Conservation (phyloP, 2,329 filamentous ascomycete genomes). For the Phoma sp. region DNA sequence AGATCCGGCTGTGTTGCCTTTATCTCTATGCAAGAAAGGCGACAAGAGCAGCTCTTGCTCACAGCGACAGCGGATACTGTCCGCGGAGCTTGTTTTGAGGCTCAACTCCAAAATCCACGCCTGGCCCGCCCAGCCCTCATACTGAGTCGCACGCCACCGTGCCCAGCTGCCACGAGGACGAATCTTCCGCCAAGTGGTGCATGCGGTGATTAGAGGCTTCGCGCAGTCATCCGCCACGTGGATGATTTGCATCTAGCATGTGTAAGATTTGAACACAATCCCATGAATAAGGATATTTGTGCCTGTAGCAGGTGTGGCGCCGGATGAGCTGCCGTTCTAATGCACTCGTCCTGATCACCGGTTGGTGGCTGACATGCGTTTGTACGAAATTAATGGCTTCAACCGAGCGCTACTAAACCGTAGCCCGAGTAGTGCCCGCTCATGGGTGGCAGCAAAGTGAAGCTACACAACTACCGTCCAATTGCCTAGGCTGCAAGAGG, state of each 20-base stretch:
- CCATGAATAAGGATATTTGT: conserved; percentile 1
- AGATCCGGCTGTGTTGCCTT: conserved; percentile 11
- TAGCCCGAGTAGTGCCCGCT: conserved; percentile 25
- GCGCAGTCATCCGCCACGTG: conserved; percentile 15
- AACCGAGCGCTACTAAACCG: conserved; percentile 9
- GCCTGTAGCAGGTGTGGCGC: conserved; percentile 13
- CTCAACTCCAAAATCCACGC: conserved; percentile 11
- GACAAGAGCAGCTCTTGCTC: conserved; percentile 1
- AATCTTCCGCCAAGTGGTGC: conserved; percentile 4
- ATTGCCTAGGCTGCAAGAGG: conserved; percentile 23
- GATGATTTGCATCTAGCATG: conserved; percentile 5
- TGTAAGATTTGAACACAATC: conserved; percentile 1
- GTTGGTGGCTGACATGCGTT: conserved; percentile 18
- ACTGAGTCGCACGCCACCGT: conserved; percentile 3
- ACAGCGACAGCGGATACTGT: conserved; percentile 6
- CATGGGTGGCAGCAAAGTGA: conserved; percentile 21
- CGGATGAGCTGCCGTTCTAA: conserved; percentile 17
- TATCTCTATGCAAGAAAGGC: conserved; percentile 4
- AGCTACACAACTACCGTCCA: conserved; percentile 23
- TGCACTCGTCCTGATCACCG: conserved; percentile 11
- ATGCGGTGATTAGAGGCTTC: conserved; percentile 4
- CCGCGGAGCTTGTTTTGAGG: conserved; percentile 9
- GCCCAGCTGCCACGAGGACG: conserved; percentile 4
- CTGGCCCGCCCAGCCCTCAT: conserved; percentile 6
- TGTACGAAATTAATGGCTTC: conserved; percentile 23